These are phyloP conservation scores for Tylopilus vinaceipallidus DNA, from an alignment of 768 basidiomycete species.

Conservation along the genomic window DNA sequence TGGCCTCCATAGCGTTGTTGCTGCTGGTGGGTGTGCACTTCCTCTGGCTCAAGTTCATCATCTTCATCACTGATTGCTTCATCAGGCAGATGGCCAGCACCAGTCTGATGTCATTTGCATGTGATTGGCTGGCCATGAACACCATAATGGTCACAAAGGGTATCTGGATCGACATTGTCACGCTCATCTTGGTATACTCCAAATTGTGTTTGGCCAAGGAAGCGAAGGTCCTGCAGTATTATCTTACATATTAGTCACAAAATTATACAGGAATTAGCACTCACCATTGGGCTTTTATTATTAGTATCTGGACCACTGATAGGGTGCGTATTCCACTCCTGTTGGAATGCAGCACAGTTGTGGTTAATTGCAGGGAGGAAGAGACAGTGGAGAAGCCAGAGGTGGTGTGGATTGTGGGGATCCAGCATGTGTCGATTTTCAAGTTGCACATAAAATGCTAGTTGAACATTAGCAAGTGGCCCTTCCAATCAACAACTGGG, in stretches of 20 bases:
- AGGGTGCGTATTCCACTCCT: conserved; percentile 41
- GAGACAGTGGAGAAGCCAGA: conserved; percentile 45
- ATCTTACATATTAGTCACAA: no score
- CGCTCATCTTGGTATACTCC: conserved; percentile 9
- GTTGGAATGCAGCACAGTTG: conserved; percentile 35
- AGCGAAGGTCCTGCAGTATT: conserved; percentile 10
- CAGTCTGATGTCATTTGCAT: not conserved
- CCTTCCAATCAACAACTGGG: no score
- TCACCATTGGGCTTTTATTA: conserved; percentile 9
- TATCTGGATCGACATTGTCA: not conserved
- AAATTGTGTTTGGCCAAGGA: conserved; percentile 11
- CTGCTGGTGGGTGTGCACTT: not conserved
- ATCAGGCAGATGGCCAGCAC: not conserved
- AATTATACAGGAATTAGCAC: not conserved
- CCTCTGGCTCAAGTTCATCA: not conserved
- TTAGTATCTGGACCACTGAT: conserved; percentile 6
- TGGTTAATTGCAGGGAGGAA: conserved; percentile 39
- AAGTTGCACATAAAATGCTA: no score
- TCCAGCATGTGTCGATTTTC: conserved; percentile 38
- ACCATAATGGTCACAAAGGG: not conserved
- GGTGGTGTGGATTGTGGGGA: conserved; percentile 29
- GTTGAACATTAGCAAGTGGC: no score
- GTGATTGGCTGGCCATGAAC: not conserved
- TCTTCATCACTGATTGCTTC: conserved; percentile 3
- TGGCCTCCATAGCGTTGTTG: not conserved